phyloP scores from a whole-genome alignment of 441 rosid species.

The Adansonia grandidieri region DNA sequence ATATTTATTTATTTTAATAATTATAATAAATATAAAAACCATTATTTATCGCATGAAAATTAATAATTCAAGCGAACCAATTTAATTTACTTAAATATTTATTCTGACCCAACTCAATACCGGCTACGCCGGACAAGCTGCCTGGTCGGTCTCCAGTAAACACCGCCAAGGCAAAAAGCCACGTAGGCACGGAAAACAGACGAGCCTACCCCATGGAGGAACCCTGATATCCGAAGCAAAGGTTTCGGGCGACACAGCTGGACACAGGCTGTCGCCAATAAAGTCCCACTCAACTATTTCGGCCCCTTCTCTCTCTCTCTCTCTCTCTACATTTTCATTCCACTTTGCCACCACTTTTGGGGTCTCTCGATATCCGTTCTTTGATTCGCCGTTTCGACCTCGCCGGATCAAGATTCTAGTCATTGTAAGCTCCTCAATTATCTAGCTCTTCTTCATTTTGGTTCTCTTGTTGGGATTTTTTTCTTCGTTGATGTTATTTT shows the following conservation, averaged over 20 bases:
- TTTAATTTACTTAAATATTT: no score
- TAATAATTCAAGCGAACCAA: no score
- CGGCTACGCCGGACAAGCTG: no score
- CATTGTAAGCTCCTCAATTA: conserved; percentile 59
- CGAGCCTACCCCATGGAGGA: background rate
- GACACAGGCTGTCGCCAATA: conserved; percentile 99
- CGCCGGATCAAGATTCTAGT: conserved; percentile 61
- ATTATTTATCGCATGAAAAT: no score
- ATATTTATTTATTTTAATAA: no score
- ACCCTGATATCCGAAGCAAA: conserved; percentile 38
- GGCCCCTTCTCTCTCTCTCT: conserved; percentile 24
- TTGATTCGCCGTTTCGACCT: conserved; percentile 37
- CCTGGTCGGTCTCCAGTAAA: background rate
- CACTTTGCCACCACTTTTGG: conserved; percentile 37
- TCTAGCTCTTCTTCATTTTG: conserved; percentile 21
- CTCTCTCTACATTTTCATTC: conserved; percentile 26
- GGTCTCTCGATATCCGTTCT: conserved; percentile 46
- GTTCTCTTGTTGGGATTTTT: background rate
- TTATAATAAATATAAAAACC: no score
- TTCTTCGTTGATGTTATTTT: background rate
- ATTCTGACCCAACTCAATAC: no score
- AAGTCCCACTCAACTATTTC: conserved; percentile 77
- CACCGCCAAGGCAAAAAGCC: conserved; percentile 30
- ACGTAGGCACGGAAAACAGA: conserved; percentile 41
- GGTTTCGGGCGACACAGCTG: conserved; percentile 77